Percentiles rank a stretch among this genome's conserved stretches.
Evolutionary conservation across 345 rosid species (phyloP).

Genomic region (Conringia planisiliqua): DNA sequence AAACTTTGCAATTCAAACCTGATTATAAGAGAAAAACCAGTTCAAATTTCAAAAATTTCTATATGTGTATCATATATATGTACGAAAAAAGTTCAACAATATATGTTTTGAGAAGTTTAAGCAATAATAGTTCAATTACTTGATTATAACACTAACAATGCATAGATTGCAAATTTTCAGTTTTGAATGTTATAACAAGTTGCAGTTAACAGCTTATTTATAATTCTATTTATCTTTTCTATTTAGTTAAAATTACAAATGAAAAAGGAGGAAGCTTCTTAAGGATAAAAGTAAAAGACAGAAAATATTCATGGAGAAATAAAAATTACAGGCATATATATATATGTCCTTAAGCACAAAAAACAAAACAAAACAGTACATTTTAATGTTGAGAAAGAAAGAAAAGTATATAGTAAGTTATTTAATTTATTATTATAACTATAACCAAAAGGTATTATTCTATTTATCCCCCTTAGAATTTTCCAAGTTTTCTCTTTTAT

Average conservation of each 20-base stretch:
- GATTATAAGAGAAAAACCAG: no score
- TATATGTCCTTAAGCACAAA: background rate
- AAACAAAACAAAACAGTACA: background rate
- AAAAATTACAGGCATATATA: background rate
- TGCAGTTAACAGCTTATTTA: background rate
- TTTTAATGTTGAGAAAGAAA: background rate
- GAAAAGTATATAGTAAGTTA: background rate
- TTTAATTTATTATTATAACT: background rate
- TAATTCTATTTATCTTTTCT: background rate
- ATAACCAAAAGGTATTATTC: background rate
- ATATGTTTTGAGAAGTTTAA: no score
- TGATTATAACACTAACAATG: background rate
- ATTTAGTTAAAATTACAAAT: background rate
- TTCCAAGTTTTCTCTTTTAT: background rate
- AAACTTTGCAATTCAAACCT: no score
- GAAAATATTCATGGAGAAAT: background rate
- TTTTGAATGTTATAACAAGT: background rate
- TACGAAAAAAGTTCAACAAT: no score
- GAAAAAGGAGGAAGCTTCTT: conserved; percentile 8
- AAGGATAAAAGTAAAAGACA: conserved; percentile 13
- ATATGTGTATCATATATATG: no score
- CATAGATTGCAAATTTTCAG: background rate
- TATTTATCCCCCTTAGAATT: background rate
- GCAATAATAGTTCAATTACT: background rate
- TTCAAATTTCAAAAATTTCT: no score